Base-by-base conservation (phyloP, 2,329 filamentous ascomycete species). In the Trichoderma guizhouense region DNA sequence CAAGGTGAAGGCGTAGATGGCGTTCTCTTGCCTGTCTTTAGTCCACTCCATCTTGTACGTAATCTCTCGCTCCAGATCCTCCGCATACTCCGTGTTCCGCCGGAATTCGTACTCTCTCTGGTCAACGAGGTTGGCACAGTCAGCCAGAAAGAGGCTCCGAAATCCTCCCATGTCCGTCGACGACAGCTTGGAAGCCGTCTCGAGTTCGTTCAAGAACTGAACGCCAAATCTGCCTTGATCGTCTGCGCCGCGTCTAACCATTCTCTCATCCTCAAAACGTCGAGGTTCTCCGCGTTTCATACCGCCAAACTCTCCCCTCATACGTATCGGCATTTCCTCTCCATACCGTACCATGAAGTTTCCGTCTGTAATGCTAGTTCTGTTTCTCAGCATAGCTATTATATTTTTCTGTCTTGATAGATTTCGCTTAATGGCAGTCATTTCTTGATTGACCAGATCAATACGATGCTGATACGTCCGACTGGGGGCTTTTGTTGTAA, bases 1-100 rank as follows among this genome's bases (percentile, higher is more conserved):
- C 63, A 86, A 80, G 5, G 85, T 86, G 71, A 87, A 86, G 53
- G 82, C 83, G 72, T 85, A 85, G 64, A 86, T 83, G 61, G 84
- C 84, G 47, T 82, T 82, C 69, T 86, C 84, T 69, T 86, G 83
- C 18, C 82, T 78, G 74, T 84, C 83, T 63, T 84, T 83, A 24
- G 81, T 82, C 53, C 78, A 80, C 69, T 82, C 78, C 67, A 84
- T 78, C 65, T 82, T 82, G 72, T 81, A 82, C 12, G 72, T 74
- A 34, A 79, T 74, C 28, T 76, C 75, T 11, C 76, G 75, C 71
- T 80, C 77, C 11, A 81, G 73, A 71, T 80, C 78, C 7, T 77
- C 76, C 9, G 77, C 78, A 53, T 79, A 79, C 21, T 81, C 78
- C 5, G 74, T 74, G 55, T 78, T 77, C 6, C 77, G 77, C 51